These are phyloP conservation scores for Fragilariopsis cylindrus DNA, from an alignment of 108 stramenopile genomes.

Conservation along the genomic window DNA sequence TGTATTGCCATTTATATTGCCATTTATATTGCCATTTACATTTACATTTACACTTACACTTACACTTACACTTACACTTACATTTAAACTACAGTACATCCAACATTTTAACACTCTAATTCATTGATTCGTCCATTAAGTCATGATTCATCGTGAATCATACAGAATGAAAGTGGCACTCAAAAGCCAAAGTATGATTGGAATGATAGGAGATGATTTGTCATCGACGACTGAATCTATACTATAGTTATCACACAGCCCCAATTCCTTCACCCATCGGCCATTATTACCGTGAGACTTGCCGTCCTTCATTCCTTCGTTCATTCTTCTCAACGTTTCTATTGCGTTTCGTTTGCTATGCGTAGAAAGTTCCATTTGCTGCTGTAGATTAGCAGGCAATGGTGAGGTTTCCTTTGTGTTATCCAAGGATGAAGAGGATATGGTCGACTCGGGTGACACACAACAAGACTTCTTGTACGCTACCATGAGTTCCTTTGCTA, in stretches of 20 bases:
- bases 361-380: not conserved
- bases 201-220: not conserved
- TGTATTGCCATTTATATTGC: too few relatives aligned
- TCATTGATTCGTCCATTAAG: too few relatives aligned
- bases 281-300: not conserved
- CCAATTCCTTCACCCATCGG: not conserved
- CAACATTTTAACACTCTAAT: too few relatives aligned
- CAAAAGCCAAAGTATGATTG: not conserved
- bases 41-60: too few relatives aligned
- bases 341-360: not conserved
- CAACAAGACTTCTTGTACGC: not conserved
- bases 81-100: too few relatives aligned
- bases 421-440: not conserved
- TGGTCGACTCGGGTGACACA: not conserved
- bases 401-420: not conserved
- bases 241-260: not conserved
- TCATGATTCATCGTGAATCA: too few relatives aligned
- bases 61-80: too few relatives aligned
- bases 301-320: not conserved
- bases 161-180: not conserved
- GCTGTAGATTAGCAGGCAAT: not conserved
- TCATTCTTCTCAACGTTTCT: not conserved
- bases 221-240: not conserved
- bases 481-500: not conserved
- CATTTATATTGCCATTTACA: too few relatives aligned